Base-by-base conservation (phyloP, 129 eudicot genomes). In the Helichrysum umbraculigerum region DNA sequence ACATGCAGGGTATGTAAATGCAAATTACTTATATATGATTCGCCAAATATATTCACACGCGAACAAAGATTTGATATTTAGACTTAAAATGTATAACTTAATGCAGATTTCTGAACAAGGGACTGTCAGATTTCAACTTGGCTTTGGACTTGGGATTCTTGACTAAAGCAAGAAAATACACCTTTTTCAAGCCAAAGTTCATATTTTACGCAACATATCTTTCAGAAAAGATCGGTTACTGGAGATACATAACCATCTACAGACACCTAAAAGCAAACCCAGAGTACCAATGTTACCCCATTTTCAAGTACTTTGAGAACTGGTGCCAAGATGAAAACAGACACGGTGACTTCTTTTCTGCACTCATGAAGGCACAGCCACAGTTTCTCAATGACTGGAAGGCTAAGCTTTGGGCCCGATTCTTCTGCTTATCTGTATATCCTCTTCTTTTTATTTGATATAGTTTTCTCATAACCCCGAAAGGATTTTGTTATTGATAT, bases 291-390 rank as follows among this genome's bases (percentile, higher is more conserved):
- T 83, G 88, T 19, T 95, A 95, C 73, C 99, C 99, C 1, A 95
- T 95, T 67, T 95, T 94, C 87, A 89, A 89, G 76, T 94, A 89
- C 87, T 94, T 95, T 25, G 97, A 95, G 88, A 95, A 95, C 85
- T 95, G 99, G 99, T 91, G 99, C 82, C 99, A 95, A 67, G 99
- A 95, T 78, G 99, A 95, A 83, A 95, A 95, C 75, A 83, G 99
- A 41, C 99, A 95, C 30, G 98, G 97, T 61, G 98, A 93, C 83
- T 93, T 93, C 88, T 93, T 93, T 84, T 93, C 98, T 47, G 98
- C 98, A 1, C 80, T 93, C 84, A 86, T 88, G 96, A 95, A 95
- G 89, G 97, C 99, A 11, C 99, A 95, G 84, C 99, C 97, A 0
- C 99, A 91, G 84, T 95, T 95, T 77, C 91, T 95, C 72, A 91